Base-by-base conservation (phyloP, 2,329 filamentous ascomycete genomes). In the Leptosphaerulina australis region DNA sequence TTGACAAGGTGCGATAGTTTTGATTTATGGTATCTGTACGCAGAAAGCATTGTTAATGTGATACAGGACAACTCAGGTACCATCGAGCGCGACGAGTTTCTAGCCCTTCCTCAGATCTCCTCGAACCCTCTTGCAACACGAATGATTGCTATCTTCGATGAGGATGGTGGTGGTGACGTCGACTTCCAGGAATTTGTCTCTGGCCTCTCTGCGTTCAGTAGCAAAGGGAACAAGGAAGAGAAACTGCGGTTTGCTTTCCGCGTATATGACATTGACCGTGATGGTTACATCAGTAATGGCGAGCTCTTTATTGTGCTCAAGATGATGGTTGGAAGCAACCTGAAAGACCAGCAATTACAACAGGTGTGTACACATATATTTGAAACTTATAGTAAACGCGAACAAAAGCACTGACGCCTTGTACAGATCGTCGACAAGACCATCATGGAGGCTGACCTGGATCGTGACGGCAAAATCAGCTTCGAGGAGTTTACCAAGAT, bases 271-370 rank as follows among this genome's bases (percentile, higher is more conserved):
- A 97, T 99, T 69, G 94, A 99, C 76, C 90, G 94, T 53, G 94
- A 99, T 75, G 94, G 94, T 18, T 99, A 90, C 78, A 99, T 99
- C 71, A 96, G 90, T 80, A 99, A 99, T 76, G 94, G 94, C 67
- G 94, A 99, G 80, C 84, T 99, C 41, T 99, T 97, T 76, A 97
- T 99, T 68, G 94, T 99, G 69, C 83, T 99, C 68, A 99, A 99
- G 88, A 99, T 99, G 94, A 99, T 99, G 94, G 94, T 99, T 41
- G 94, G 94, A 53, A 97, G 90, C 79, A 99, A 99, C 76, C 79
- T 99, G 69, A 99, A 99, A 82, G 94, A 99, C 75, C 91, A 97
- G 77, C 94, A 99, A 79, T 79, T 99, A 73, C 94, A 99, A 79
- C 94, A 93, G 76, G 78, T 79, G 66, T 39, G 64, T 37, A 15